These are phyloP conservation scores for Macaranga tanarius DNA, from an alignment of 441 rosid genomes.

Conservation along the genomic window DNA sequence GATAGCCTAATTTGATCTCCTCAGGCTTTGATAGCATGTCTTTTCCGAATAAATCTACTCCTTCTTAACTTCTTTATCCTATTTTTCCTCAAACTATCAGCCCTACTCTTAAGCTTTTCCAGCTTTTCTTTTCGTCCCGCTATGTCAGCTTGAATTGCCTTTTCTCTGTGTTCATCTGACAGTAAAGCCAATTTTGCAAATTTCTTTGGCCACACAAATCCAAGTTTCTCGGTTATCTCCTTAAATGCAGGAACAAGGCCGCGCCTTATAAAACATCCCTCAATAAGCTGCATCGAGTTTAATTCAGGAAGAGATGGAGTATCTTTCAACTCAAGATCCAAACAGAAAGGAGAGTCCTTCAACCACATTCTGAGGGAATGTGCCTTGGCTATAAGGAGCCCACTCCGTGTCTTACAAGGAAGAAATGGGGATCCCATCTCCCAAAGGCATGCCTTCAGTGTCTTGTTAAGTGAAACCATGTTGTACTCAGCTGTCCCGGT, in stretches of 20 bases:
- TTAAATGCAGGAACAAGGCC: conserved; percentile 93
- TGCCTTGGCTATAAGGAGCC: conserved; percentile 86
- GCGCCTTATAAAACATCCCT: conserved; percentile 77
- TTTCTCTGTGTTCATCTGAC: conserved; percentile 64
- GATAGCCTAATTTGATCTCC: conserved; percentile 9
- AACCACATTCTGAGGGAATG: conserved; percentile 97
- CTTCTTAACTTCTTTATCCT: conserved; percentile 26
- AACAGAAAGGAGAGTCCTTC: conserved; percentile 94
- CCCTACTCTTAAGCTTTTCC: conserved; percentile 53
- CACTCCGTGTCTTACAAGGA: conserved; percentile 79
- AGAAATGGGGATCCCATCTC: conserved; percentile 98
- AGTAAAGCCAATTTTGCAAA: conserved; percentile 82
- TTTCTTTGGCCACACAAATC: conserved; percentile 78
- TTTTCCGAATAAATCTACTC: conserved; percentile 32
- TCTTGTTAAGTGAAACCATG: conserved; percentile 70
- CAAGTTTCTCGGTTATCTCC: conserved; percentile 81
- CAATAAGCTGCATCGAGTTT: conserved; percentile 79
- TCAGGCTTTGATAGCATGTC: conserved; percentile 20
- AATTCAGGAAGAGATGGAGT: conserved; percentile 57
- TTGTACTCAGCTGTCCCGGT: conserved; percentile 90
- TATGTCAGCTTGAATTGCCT: conserved; percentile 68
- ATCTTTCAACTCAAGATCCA: conserved; percentile 87
- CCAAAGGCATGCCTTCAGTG: conserved; percentile 90
- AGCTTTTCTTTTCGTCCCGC: conserved; percentile 63
- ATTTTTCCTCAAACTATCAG: conserved; percentile 25